Evolutionary conservation across 805 yeast species (phyloP).

Genomic region (Teunomyces kruisii): DNA sequence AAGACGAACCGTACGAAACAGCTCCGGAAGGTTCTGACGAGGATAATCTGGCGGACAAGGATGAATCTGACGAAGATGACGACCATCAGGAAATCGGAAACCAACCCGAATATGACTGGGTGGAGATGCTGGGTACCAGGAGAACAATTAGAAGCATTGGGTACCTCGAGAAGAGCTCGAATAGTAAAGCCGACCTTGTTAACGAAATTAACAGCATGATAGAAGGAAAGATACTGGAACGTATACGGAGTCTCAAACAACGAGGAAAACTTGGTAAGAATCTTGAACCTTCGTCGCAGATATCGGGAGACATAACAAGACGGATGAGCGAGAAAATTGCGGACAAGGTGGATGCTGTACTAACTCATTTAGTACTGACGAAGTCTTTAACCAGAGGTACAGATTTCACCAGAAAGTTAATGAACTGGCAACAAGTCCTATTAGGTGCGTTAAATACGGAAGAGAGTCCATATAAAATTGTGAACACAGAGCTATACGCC

Average conservation of each 20-base stretch:
- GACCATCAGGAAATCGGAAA: constrained; percentile 7
- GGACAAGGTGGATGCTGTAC: constrained; percentile 9
- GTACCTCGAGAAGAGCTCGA: constrained; percentile 12
- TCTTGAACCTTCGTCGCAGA: constrained; percentile 4
- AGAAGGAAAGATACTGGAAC: constrained; percentile 13
- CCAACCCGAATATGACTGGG: constrained; percentile 6
- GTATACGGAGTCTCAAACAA: constrained; percentile 1
- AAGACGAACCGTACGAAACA: constrained; percentile 8
- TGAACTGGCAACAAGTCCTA: constrained; percentile 32
- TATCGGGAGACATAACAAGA: constrained; percentile 3
- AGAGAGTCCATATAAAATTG: constrained; percentile 8
- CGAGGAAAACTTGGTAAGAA: not conserved
- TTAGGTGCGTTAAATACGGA: constrained; percentile 20
- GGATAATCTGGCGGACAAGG: constrained; percentile 7
- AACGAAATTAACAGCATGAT: constrained; percentile 20
- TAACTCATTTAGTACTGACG: constrained; percentile 6
- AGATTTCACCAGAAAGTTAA: not conserved
- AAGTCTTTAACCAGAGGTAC: not conserved
- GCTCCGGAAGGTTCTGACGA: constrained; percentile 8
- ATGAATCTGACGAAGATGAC: constrained; percentile 8
- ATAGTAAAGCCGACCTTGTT: constrained; percentile 21
- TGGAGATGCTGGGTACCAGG: constrained; percentile 7
- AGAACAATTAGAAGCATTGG: not conserved
- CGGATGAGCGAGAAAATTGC: constrained; percentile 9
- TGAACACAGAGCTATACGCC: constrained; percentile 10